phyloP scores from a whole-genome alignment of 202 grass and related monocot species.

The Thinopyrum obtusiflorum region DNA sequence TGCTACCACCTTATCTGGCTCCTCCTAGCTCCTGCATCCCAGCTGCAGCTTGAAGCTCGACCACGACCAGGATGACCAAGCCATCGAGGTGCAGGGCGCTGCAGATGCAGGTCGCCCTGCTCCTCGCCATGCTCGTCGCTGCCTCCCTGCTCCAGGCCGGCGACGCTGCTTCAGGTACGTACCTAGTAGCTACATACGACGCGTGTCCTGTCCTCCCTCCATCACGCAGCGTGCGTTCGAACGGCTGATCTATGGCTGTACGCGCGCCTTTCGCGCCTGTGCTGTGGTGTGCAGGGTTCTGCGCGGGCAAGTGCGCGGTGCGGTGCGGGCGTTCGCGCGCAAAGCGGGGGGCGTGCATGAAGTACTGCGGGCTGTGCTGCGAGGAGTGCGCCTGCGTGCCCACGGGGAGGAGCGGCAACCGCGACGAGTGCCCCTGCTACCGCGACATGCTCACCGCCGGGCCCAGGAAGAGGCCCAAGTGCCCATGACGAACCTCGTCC shows the following conservation, averaged over 20 bases:
- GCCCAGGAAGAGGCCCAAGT: conserved; percentile 66
- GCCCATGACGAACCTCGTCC: conserved; percentile 38
- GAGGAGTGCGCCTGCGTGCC: conserved; percentile 84
- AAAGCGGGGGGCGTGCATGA: conserved; percentile 48
- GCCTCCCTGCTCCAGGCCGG: conserved; percentile 27
- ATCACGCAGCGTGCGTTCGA: no score
- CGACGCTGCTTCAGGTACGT: conserved; percentile 51
- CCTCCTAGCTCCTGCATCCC: not conserved
- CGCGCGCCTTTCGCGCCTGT: no score
- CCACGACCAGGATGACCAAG: not conserved
- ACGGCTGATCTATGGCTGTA: not conserved
- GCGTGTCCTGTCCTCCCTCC: no score
- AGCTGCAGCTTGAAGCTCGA: not conserved
- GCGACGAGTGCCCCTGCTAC: conserved; percentile 88
- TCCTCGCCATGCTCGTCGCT: conserved; percentile 37
- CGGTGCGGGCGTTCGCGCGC: conserved; percentile 48
- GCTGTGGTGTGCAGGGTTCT: conserved; percentile 30
- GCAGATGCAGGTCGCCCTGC: not conserved
- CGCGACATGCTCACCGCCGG: conserved; percentile 70
- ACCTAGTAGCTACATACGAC: no score
- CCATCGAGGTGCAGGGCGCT: not conserved
- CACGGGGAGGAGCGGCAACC: conserved; percentile 37
- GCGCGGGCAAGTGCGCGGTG: conserved; percentile 64
- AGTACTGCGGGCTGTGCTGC: conserved; percentile 66
- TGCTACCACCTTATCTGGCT: not conserved